These are phyloP conservation scores for Paramyrothecium sp. DNA, from an alignment of 2,329 filamentous ascomycete species.

Conservation along the genomic window DNA sequence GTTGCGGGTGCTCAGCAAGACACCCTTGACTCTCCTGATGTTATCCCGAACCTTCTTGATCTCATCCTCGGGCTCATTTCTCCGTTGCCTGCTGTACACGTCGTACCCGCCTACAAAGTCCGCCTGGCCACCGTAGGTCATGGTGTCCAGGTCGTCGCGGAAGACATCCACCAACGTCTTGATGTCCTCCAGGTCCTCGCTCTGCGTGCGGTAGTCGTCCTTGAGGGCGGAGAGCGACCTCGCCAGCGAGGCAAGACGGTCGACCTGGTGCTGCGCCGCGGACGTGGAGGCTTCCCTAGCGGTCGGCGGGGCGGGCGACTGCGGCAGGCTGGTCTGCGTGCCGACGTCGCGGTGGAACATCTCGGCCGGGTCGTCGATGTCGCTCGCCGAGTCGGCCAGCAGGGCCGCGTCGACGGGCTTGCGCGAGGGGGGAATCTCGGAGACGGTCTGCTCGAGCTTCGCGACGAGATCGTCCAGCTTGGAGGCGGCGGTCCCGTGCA, in stretches of 20 bases:
- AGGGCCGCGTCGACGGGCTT: conserved; percentile 12
- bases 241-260: conserved; percentile 40
- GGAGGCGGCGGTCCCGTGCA: conserved; percentile 45
- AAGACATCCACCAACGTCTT: conserved; percentile 56
- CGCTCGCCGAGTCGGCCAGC: conserved; percentile 37
- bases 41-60: conserved; percentile 71
- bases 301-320: conserved; percentile 10
- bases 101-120: conserved; percentile 38
- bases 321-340: conserved; percentile 64
- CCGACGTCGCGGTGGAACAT: conserved; percentile 80
- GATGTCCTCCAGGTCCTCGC: conserved; percentile 49
- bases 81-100: conserved; percentile 41
- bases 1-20: conserved; percentile 70
- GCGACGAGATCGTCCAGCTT: conserved; percentile 46
- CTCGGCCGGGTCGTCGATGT: conserved; percentile 67
- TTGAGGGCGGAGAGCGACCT: conserved; percentile 40
- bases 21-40: conserved; percentile 77
- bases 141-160: conserved; percentile 62
- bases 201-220: conserved; percentile 41
- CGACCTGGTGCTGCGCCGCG: conserved; percentile 35
- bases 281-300: conserved; percentile 17
- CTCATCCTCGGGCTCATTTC: conserved; percentile 63
- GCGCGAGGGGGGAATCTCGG: conserved; percentile 50
- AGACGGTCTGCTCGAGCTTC: conserved; percentile 57
- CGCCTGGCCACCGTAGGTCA: conserved; percentile 45